A percentile compares a stretch with the other conserved stretches of the same genome.
Evolutionary conservation across 306 rosid species (phyloP).

Genomic region (Lupinus albus): DNA sequence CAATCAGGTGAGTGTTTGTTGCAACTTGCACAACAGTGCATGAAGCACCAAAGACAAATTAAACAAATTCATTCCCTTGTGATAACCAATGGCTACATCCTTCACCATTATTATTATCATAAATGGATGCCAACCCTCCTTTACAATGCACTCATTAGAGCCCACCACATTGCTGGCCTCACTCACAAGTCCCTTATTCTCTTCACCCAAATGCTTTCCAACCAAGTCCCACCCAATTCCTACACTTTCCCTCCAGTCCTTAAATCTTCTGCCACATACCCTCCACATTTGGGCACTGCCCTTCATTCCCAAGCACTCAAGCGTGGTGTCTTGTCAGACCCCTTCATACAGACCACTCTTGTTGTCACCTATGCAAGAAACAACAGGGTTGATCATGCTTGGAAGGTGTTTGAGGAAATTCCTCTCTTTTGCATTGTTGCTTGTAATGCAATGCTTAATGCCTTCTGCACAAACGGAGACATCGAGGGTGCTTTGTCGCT

Average conservation of each 20-base stretch:
- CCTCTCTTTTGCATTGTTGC: slow-evolving; percentile 56
- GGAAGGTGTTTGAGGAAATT: slow-evolving; percentile 78
- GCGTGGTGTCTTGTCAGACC: slow-evolving; percentile 58
- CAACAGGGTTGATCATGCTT: slow-evolving; percentile 45
- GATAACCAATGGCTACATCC: slow-evolving; percentile 54
- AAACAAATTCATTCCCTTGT: slow-evolving; percentile 67
- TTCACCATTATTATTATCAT: slow-evolving; percentile 33
- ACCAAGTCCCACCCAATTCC: slow-evolving; percentile 58
- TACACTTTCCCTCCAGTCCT: slow-evolving; percentile 71
- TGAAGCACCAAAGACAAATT: slow-evolving; percentile 45
- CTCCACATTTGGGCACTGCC: slow-evolving; percentile 35
- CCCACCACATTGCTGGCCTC: slow-evolving; percentile 50
- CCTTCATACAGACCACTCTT: slow-evolving; percentile 63
- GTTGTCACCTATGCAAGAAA: slow-evolving; percentile 43
- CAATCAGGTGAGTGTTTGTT: slow-evolving; percentile 52
- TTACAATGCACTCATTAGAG: slow-evolving; percentile 66
- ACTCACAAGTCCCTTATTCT: slow-evolving; percentile 49
- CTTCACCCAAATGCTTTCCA: slow-evolving; percentile 69
- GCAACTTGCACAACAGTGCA: slow-evolving; percentile 62
- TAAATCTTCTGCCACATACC: slow-evolving; percentile 51
- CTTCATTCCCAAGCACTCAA: slow-evolving; percentile 65
- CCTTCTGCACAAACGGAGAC: slow-evolving; percentile 59
- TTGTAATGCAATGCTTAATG: slow-evolving; percentile 70
- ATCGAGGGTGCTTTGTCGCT: slow-evolving; percentile 60
- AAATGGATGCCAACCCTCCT: slow-evolving; percentile 67